Evolutionary conservation across 2,329 filamentous ascomycete genomes (phyloP).

Genomic region (Fusarium brevicatenulatum): DNA sequence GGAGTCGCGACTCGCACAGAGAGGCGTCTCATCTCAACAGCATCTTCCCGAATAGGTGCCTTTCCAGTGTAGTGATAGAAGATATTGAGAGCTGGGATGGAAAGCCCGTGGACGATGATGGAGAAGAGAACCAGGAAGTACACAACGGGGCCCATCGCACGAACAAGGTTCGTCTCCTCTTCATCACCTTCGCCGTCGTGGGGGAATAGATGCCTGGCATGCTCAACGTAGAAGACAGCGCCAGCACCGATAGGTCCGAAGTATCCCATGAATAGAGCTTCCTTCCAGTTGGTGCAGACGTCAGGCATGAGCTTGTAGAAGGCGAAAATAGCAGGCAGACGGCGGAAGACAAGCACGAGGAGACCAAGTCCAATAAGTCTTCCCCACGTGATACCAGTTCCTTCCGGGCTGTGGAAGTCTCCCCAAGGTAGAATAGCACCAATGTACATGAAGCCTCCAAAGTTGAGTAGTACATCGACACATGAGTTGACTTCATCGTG

Average conservation of each 20-base stretch:
- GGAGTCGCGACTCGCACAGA: neutral
- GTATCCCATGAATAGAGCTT: conserved; percentile 70
- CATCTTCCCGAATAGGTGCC: conserved; percentile 48
- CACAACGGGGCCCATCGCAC: conserved; percentile 53
- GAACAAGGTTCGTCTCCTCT: conserved; percentile 49
- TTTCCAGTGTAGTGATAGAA: conserved; percentile 44
- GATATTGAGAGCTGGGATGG: conserved; percentile 51
- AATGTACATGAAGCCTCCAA: conserved; percentile 69
- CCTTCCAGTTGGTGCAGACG: conserved; percentile 62
- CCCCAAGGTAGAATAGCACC: conserved; percentile 65
- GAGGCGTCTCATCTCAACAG: neutral
- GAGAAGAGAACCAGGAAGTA: conserved; percentile 52
- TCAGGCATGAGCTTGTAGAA: conserved; percentile 65
- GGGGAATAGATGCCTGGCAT: conserved; percentile 55
- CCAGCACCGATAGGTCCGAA: conserved; percentile 83
- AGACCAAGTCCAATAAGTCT: conserved; percentile 60
- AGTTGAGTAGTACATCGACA: conserved; percentile 67
- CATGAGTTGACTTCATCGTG: conserved; percentile 70
- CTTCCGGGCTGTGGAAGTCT: conserved; percentile 60
- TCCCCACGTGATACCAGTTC: conserved; percentile 62
- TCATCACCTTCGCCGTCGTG: conserved; percentile 47
- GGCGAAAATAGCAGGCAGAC: conserved; percentile 65
- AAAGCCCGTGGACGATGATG: conserved; percentile 49
- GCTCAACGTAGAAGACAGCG: conserved; percentile 77
- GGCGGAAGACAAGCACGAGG: conserved; percentile 62